Evolutionary conservation across 192 early-diverging fungal genomes (phyloP), one percentile per base, ranked within the genome.

Genomic region (Coemansia sp.): DNA sequence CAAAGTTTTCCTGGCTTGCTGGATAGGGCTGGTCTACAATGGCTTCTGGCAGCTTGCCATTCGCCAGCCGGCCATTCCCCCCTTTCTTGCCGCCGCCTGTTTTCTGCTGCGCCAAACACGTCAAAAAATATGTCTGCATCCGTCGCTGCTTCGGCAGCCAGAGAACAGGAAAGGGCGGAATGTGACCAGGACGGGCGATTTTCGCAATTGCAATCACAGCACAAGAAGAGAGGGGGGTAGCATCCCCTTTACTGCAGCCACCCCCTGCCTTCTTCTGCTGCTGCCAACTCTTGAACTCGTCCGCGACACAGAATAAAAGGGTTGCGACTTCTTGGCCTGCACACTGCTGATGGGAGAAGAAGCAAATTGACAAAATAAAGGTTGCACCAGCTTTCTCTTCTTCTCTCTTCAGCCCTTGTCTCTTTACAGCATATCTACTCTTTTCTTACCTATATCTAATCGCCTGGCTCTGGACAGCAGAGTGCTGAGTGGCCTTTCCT

Each of bases 271-370:
- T 53, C 22, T 17, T 50, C 0, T 50, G 13, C 49, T 7, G 14
- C 19, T 54, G 49, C 49, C 49, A 50, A 7, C 49, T 7, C 25
- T 54, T 17, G 7, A 25, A 54, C 9, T 22, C 19, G 19, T 10
- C 25, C 1, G 51, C 11, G 51, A 4, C 39, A 41, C 25, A 59
- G 37, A 59, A 59, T 25, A 59, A 7, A 41, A 59, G 38, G 14
- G 39, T 40, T 25, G 39, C 57, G n/a, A 59, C 57, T 39, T 59
- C 57, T 39, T 59, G 57, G 57, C 57, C 57, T 17, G 39, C 32
- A n/a, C 57, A 17, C 17, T 16, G 39, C 38, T 38, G n/a, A 17
- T 11, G 39, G 57, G 57, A 41, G 39, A 11, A 59, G 57, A 59
- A 38, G 57, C 57, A 38, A 25, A 59, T 45, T n/a, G n/a, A 39